These are phyloP conservation scores for Yamadazyma sp. DNA, from an alignment of 1,139 yeast genomes.

Conservation along the genomic window DNA sequence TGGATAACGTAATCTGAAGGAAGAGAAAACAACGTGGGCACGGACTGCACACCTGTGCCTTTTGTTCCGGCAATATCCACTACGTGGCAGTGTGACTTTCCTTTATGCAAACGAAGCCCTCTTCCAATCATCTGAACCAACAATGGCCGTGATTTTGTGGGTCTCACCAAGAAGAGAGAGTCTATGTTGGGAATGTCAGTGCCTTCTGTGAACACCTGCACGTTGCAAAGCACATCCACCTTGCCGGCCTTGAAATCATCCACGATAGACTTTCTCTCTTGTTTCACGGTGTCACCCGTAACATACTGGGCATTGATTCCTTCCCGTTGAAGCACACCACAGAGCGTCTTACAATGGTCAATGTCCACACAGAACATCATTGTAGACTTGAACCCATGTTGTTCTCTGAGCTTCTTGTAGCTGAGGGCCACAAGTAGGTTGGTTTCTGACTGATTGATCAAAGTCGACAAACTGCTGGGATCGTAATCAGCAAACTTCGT, in stretches of 20 bases:
- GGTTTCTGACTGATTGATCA: slow-evolving; percentile 52
- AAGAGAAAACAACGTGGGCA: slow-evolving; percentile 56
- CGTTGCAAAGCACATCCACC: slow-evolving; percentile 77
- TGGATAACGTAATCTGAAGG: slow-evolving; percentile 32
- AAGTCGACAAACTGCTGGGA: slow-evolving; percentile 48
- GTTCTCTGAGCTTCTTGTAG: slow-evolving; percentile 46
- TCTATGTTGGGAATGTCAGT: slow-evolving; percentile 93
- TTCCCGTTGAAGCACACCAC: slow-evolving; percentile 50
- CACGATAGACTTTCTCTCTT: slow-evolving; percentile 53
- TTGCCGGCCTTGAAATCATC: slow-evolving; percentile 60
- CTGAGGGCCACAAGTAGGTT: slow-evolving; percentile 60
- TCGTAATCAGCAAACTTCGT: slow-evolving; percentile 54
- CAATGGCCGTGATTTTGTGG: slow-evolving; percentile 72
- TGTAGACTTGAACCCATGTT: slow-evolving; percentile 54
- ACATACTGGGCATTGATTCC: slow-evolving; percentile 77
- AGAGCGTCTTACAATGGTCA: slow-evolving; percentile 59
- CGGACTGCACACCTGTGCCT: slow-evolving; percentile 57
- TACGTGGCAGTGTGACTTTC: slow-evolving; percentile 68
- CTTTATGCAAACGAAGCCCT: slow-evolving; percentile 66
- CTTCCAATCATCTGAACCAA: slow-evolving; percentile 90
- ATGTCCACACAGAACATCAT: slow-evolving; percentile 78
- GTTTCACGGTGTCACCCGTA: slow-evolving; percentile 60
- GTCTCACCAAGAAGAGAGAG: slow-evolving; percentile 74
- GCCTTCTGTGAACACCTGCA: slow-evolving; percentile 92
- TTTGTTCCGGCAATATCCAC: slow-evolving; percentile 73